These are phyloP conservation scores for Chlorophyllum brunneum DNA, from an alignment of 768 basidiomycete genomes.

Conservation along the genomic window DNA sequence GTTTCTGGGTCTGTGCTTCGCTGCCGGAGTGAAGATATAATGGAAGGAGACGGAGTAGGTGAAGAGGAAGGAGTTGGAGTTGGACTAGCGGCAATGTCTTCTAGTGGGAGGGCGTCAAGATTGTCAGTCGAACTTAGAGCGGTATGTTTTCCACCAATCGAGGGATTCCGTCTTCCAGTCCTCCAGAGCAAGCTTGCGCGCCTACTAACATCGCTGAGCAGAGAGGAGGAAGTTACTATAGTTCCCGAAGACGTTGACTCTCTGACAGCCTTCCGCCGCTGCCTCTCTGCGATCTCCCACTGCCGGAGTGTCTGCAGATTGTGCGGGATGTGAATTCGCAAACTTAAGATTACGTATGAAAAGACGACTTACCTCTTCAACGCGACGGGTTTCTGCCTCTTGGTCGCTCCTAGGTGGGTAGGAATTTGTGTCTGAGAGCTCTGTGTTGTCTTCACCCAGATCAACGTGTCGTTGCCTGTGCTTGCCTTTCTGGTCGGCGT, in stretches of 20 bases:
- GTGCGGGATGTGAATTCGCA: neutral
- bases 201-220: slow-evolving; percentile 55
- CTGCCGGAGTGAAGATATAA: neutral
- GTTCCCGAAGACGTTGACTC: slow-evolving; percentile 35
- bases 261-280: slow-evolving; percentile 68
- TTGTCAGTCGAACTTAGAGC: slow-evolving; percentile 49
- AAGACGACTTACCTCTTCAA: slow-evolving; percentile 58
- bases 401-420: slow-evolving; percentile 73
- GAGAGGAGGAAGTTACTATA: slow-evolving; percentile 32
- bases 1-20: neutral
- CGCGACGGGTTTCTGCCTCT: slow-evolving; percentile 59
- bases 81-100: slow-evolving; percentile 43
- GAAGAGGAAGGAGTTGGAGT: slow-evolving; percentile 35
- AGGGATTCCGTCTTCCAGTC: slow-evolving; percentile 29
- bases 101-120: slow-evolving; percentile 52
- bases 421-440: slow-evolving; percentile 17
- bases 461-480: slow-evolving; percentile 17
- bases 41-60: slow-evolving; percentile 2
- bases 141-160: slow-evolving; percentile 34
- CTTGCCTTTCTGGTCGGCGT: slow-evolving; percentile 23
- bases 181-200: slow-evolving; percentile 59
- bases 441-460: slow-evolving; percentile 18
- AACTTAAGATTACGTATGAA: slow-evolving; percentile 9
- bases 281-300: slow-evolving; percentile 78
- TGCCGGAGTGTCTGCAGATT: slow-evolving; percentile 59